Conservation (phyloP, 169 alveolate species). For the Plasmodium knowlesi region DNA sequence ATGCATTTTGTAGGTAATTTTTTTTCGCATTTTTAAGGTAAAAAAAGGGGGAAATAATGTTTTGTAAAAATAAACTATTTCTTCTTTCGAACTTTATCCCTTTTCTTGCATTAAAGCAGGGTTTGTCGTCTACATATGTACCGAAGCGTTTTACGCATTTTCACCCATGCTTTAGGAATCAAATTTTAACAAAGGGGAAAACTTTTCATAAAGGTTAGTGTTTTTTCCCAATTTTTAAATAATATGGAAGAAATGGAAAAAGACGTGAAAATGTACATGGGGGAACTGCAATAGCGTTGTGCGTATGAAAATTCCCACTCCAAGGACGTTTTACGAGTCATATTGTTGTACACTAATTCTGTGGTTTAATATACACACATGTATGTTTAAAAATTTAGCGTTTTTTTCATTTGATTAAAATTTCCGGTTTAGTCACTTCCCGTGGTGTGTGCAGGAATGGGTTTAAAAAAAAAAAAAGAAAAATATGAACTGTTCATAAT, state of each 20-base stretch:
- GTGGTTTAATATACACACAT: neutral
- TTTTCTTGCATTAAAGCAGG: neutral
- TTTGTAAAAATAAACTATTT: constrained; percentile 7
- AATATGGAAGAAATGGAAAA: neutral
- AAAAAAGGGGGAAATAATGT: constrained; percentile 26
- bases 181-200: neutral
- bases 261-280: constrained; percentile 4
- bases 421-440: neutral
- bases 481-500: constrained; percentile 1
- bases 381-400: neutral
- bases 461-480: neutral
- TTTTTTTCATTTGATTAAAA: neutral
- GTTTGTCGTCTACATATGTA: neutral
- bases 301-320: neutral
- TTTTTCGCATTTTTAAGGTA: constrained; percentile 8
- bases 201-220: neutral
- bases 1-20: constrained; percentile 7
- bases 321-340: neutral
- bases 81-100: neutral
- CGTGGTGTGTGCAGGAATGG: constrained; percentile 8
- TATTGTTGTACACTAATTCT: neutral
- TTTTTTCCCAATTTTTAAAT: neutral
- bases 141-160: neutral
- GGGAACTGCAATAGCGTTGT: neutral
- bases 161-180: neutral